Base-by-base conservation (phyloP, 495 filamentous ascomycete species). In the Opeltia flavorubescens region DNA sequence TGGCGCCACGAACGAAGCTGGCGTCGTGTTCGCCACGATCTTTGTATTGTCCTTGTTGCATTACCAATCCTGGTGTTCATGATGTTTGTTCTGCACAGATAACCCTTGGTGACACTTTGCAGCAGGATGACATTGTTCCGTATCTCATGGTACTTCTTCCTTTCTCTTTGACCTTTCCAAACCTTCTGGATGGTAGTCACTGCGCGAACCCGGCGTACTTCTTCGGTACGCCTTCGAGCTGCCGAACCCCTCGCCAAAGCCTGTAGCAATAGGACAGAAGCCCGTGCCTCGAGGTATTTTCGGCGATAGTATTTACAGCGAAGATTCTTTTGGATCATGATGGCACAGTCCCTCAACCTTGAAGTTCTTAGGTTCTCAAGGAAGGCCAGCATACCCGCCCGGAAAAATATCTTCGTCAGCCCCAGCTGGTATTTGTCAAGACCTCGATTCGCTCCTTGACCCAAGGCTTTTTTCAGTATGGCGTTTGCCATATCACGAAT, bases 301-400 rank as follows among this genome's bases (percentile, higher is more conserved):
- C 84, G 84, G 34, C 91, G 81, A 63, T 95, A 93, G 61, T 94
- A 95, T 64, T 95, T 95, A 63, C 83, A 85, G 43, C 78, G 83
- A 49, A 99, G 66, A 58, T 99, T 99, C 79, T 99, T 99, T 62
- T 99, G 91, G 53, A 99, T 99, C 80, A 99, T 84, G 49, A 95
- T 82, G 5, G 91, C 91, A 56, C 89, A 95, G 54, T 89, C 85
- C 60, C 91, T 96, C 60, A 99, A 69, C 31, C 87, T 75, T 46
- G 72, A 83, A 15, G 91, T 94, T 17, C 91, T 80, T 41, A 95
- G 71, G 52, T 95, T 95, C 63, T 99, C 91, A 13, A 99, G 69
- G 65, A 93, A 94, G 9, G 91, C 91, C 52, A 99, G 81, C 91
- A 99, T 99, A 56, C 91, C 91, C 24, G 91, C 91, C 36, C 91